A percentile compares a stretch with the other conserved stretches of the same genome.
phyloP scores from a whole-genome alignment of 2,329 filamentous ascomycete species.

The Shiraia sp. region DNA sequence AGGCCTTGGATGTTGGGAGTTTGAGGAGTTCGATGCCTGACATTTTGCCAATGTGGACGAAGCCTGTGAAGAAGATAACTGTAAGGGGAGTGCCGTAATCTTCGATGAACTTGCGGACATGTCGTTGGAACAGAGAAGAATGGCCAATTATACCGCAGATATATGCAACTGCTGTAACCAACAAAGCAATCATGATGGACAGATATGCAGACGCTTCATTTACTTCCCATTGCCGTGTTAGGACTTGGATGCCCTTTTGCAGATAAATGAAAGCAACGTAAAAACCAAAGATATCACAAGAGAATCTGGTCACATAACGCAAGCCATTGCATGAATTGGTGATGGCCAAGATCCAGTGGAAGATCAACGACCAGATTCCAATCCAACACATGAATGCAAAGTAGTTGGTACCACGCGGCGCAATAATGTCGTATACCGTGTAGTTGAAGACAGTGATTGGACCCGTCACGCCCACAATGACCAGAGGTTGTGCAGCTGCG shows the following conservation, averaged over 20 bases:
- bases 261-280: constrained; percentile 92
- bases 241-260: constrained; percentile 86
- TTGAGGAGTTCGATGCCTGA: constrained; percentile 67
- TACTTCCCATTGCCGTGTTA: constrained; percentile 71
- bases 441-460: constrained; percentile 95
- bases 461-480: constrained; percentile 91
- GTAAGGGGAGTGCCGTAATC: constrained; percentile 78
- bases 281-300: constrained; percentile 92
- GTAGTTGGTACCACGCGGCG: constrained; percentile 76
- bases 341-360: constrained; percentile 82
- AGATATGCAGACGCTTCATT: constrained; percentile 71
- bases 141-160: constrained; percentile 71
- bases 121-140: constrained; percentile 73
- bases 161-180: constrained; percentile 79
- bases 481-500: constrained; percentile 79
- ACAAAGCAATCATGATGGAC: constrained; percentile 73
- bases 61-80: constrained; percentile 82
- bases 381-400: constrained; percentile 93
- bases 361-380: constrained; percentile 80
- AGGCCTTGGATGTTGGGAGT: constrained; percentile 76
- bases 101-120: constrained; percentile 79
- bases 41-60: constrained; percentile 86
- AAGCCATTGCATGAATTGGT: constrained; percentile 87
- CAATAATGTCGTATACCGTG: constrained; percentile 88
- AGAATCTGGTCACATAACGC: constrained; percentile 88